phyloP scores from a whole-genome alignment of 129 eudicot species.

The Centrapalus pauciflorus region DNA sequence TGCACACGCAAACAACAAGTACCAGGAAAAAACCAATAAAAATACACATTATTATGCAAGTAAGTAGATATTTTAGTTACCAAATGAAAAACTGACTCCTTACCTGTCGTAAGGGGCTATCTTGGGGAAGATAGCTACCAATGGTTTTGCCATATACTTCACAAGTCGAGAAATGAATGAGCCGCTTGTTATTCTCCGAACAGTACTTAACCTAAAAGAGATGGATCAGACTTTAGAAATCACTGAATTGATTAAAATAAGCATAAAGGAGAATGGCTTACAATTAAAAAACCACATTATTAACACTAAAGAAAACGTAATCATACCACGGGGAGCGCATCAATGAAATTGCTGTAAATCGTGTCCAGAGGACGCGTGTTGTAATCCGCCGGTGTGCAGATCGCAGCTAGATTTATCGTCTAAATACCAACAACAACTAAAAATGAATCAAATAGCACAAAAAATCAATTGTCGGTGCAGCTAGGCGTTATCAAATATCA shows the following conservation, averaged over 20 bases:
- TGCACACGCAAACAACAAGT: no score
- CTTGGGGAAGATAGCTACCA: constrained; percentile 82
- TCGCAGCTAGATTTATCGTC: constrained; percentile 93
- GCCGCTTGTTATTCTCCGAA: constrained; percentile 86
- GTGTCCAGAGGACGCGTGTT: constrained; percentile 95
- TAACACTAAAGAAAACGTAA: neutral
- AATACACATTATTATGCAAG: no score
- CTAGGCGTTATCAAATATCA: neutral
- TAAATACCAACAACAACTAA: constrained; percentile 22
- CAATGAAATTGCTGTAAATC: constrained; percentile 93
- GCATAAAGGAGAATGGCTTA: neutral
- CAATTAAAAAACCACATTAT: neutral
- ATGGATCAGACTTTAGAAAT: constrained; percentile 5
- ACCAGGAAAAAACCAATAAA: no score
- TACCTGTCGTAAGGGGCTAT: constrained; percentile 84
- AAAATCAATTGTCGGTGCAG: neutral
- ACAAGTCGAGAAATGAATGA: constrained; percentile 95
- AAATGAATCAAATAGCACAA: constrained; percentile 1
- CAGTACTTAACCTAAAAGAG: constrained; percentile 78
- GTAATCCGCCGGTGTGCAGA: constrained; percentile 98
- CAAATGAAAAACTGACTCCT: constrained; percentile 3
- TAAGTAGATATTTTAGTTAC: no score
- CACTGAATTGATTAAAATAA: neutral
- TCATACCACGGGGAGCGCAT: constrained; percentile 98
- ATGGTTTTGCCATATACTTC: constrained; percentile 94